Conservation (phyloP, 2,329 filamentous ascomycete genomes). For the Penicillium sp. region DNA sequence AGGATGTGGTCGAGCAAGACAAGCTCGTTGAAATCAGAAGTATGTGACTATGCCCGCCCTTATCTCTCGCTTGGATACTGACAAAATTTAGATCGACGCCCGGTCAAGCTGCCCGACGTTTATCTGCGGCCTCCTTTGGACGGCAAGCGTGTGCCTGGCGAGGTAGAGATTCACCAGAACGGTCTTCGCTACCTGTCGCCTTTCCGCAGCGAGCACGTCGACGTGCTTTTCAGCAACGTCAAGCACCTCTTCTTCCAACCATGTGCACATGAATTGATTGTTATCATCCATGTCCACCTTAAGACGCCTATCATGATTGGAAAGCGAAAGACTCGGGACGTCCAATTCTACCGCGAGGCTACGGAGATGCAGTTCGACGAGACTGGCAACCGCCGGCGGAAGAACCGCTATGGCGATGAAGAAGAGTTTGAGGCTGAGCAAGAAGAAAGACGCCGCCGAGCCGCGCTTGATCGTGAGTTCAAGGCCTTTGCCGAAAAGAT, state of each 20-base stretch:
- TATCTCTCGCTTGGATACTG: not conserved
- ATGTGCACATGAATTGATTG: slow-evolving; percentile 92
- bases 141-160: slow-evolving; percentile 92
- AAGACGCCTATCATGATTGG: slow-evolving; percentile 98
- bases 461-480: slow-evolving; percentile 94
- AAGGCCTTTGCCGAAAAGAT: slow-evolving; percentile 97
- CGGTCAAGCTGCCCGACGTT: slow-evolving; percentile 86
- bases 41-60: slow-evolving; percentile 49
- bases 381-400: slow-evolving; percentile 95
- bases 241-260: slow-evolving; percentile 99
- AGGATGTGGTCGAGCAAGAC: slow-evolving; percentile 98
- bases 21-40: slow-evolving; percentile 94
- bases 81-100: slow-evolving; percentile 69
- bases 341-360: slow-evolving; percentile 97
- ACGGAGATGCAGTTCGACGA: slow-evolving; percentile 99
- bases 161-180: slow-evolving; percentile 97
- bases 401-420: slow-evolving; percentile 96
- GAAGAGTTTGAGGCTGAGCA: slow-evolving; percentile 99
- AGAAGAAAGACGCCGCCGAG: slow-evolving; percentile 86
- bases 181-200: slow-evolving; percentile 93
- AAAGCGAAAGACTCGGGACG: slow-evolving; percentile 98
- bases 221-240: slow-evolving; percentile 96
- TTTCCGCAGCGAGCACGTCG: slow-evolving; percentile 79
- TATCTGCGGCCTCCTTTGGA: slow-evolving; percentile 95
- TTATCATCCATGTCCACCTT: slow-evolving; percentile 96